A percentile compares a stretch with the other conserved stretches of the same genome.
Evolutionary conservation across 768 basidiomycete genomes (phyloP).

Genomic region (Coprinopsis sp.): DNA sequence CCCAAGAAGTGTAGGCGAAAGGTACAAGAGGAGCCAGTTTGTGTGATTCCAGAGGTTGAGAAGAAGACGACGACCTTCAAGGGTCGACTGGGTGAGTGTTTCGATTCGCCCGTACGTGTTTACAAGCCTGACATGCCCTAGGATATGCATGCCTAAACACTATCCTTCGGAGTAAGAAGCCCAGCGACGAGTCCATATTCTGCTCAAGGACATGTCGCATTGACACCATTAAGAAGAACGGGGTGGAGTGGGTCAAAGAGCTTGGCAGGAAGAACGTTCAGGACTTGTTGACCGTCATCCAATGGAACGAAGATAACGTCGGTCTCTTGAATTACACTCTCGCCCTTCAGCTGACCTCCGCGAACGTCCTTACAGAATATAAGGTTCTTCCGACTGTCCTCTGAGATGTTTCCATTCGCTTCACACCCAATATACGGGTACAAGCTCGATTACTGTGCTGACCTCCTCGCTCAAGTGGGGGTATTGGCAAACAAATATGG

Average conservation of each 20-base stretch:
- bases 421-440: slow-evolving; percentile 81
- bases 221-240: slow-evolving; percentile 74
- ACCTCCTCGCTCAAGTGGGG: slow-evolving; percentile 52
- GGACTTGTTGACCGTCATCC: slow-evolving; percentile 69
- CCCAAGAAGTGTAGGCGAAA: slow-evolving; percentile 20
- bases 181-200: slow-evolving; percentile 61
- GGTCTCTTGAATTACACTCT: slow-evolving; percentile 10
- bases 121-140: slow-evolving; percentile 10
- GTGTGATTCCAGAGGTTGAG: slow-evolving; percentile 69
- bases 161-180: slow-evolving; percentile 66
- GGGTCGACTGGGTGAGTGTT: slow-evolving; percentile 50
- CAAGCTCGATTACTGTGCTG: slow-evolving; percentile 66
- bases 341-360: neutral
- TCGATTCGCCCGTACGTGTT: neutral
- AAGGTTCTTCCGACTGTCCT: slow-evolving; percentile 83
- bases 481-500: slow-evolving; percentile 63
- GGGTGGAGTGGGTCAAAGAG: slow-evolving; percentile 77
- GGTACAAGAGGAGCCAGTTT: slow-evolving; percentile 46
- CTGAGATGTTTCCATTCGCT: slow-evolving; percentile 92
- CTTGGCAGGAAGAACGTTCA: slow-evolving; percentile 70
- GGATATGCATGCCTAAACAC: slow-evolving; percentile 88
- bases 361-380: slow-evolving; percentile 46
- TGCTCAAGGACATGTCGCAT: slow-evolving; percentile 75
- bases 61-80: slow-evolving; percentile 63
- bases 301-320: slow-evolving; percentile 90